Evolutionary conservation across 2,329 filamentous ascomycete species (phyloP).

Genomic region (Phaeosphaeriaceae sp.): DNA sequence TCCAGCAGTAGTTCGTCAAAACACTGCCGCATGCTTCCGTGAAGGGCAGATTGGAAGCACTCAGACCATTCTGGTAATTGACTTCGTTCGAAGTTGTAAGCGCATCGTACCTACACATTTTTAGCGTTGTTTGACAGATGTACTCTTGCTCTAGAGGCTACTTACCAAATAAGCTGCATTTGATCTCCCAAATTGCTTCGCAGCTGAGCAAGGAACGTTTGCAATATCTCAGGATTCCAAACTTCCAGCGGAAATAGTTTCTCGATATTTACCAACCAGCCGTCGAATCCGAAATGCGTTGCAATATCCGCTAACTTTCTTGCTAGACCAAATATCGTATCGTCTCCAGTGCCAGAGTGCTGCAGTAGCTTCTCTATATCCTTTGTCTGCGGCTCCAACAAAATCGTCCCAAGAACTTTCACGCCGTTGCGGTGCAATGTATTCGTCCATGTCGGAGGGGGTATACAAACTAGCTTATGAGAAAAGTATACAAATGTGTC

Average conservation of each 20-base stretch:
- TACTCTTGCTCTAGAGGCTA: background rate
- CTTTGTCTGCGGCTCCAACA: slow-evolving; percentile 51
- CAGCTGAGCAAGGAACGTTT: slow-evolving; percentile 49
- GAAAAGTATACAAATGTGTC: slow-evolving; percentile 57
- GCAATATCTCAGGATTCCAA: slow-evolving; percentile 41
- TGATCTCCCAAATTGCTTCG: slow-evolving; percentile 34
- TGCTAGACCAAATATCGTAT: slow-evolving; percentile 43
- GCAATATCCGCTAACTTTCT: slow-evolving; percentile 50
- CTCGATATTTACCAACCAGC: slow-evolving; percentile 57
- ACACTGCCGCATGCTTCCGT: slow-evolving; percentile 47
- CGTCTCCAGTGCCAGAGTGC: slow-evolving; percentile 7
- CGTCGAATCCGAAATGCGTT: slow-evolving; percentile 53
- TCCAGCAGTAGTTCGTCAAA: slow-evolving; percentile 57
- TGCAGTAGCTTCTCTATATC: slow-evolving; percentile 40
- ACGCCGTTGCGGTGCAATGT: slow-evolving; percentile 56
- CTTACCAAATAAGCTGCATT: slow-evolving; percentile 51
- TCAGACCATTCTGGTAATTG: slow-evolving; percentile 55
- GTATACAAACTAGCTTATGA: slow-evolving; percentile 54
- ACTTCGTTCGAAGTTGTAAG: slow-evolving; percentile 52
- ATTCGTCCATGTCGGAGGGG: slow-evolving; percentile 55
- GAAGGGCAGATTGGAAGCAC: slow-evolving; percentile 47
- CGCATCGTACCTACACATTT: slow-evolving; percentile 52
- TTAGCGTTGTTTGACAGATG: background rate
- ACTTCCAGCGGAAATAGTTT: slow-evolving; percentile 45
- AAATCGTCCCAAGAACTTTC: slow-evolving; percentile 51